Conservation (phyloP, 768 basidiomycete genomes). For the Termitomyces sp. region DNA sequence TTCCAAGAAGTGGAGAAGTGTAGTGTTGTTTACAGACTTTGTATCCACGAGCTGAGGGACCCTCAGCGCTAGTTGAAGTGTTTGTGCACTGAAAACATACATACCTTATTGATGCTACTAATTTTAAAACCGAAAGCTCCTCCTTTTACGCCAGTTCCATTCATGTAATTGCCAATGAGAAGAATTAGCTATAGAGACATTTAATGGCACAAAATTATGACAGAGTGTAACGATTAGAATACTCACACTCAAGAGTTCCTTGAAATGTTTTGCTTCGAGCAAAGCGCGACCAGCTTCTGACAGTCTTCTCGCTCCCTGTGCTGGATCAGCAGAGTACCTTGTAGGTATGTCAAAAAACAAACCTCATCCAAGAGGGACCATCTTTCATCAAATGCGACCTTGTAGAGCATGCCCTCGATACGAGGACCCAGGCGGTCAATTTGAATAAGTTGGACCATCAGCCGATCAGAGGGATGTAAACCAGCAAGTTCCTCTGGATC, state of each 20-base stretch:
- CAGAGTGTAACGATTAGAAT: background rate
- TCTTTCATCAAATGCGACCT: constrained; percentile 83
- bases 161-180: constrained; percentile 97
- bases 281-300: constrained; percentile 78
- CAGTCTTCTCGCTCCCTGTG: constrained; percentile 76
- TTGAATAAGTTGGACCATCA: constrained; percentile 97
- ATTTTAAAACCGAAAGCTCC: constrained; percentile 97
- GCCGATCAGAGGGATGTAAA: constrained; percentile 91
- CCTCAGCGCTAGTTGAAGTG: background rate
- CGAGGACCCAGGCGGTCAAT: constrained; percentile 86
- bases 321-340: constrained; percentile 4
- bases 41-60: constrained; percentile 84
- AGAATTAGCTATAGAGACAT: constrained; percentile 67
- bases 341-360: constrained; percentile 19
- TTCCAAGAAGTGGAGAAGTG: constrained; percentile 92
- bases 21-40: constrained; percentile 93
- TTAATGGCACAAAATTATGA: background rate
- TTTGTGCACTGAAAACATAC: constrained; percentile 29
- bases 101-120: constrained; percentile 94
- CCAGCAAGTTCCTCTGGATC: constrained; percentile 80
- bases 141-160: constrained; percentile 92
- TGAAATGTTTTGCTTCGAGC: constrained; percentile 81
- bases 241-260: constrained; percentile 81
- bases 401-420: constrained; percentile 95
- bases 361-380: constrained; percentile 82